phyloP scores from a whole-genome alignment of 306 rosid species.

The Luffa acutangula region DNA sequence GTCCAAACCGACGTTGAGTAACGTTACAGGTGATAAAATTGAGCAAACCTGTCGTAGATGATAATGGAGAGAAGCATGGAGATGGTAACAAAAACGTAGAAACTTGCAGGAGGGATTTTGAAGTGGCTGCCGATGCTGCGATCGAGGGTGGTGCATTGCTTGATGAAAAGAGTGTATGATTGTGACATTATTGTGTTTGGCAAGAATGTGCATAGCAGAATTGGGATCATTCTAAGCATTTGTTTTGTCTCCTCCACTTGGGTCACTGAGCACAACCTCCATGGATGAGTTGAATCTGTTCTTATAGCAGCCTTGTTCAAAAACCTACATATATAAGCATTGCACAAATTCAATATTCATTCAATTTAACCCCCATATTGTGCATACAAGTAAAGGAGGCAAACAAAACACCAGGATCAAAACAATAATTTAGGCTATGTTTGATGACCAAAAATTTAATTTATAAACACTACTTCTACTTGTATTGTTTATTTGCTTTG shows the following conservation, averaged over 20 bases:
- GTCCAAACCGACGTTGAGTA: neutral
- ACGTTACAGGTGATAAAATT: neutral
- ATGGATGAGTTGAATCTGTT: constrained; percentile 22
- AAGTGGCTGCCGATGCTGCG: constrained; percentile 44
- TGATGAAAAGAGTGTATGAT: constrained; percentile 58
- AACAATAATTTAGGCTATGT: too few relatives aligned
- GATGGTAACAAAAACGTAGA: constrained; percentile 48
- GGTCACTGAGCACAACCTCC: constrained; percentile 53
- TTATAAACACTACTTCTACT: too few relatives aligned
- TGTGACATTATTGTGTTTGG: constrained; percentile 76
- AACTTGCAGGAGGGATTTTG: constrained; percentile 73
- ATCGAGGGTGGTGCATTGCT: constrained; percentile 80
- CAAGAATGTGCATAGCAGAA: constrained; percentile 49
- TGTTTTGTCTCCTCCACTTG: constrained; percentile 89
- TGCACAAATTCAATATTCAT: too few relatives aligned
- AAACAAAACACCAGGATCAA: too few relatives aligned
- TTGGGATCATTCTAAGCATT: constrained; percentile 56
- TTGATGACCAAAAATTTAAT: too few relatives aligned
- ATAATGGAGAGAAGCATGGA: constrained; percentile 62
- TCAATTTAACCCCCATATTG: too few relatives aligned
- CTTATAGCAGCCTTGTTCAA: constrained; percentile 34
- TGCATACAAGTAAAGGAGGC: too few relatives aligned
- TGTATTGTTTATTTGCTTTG: too few relatives aligned
- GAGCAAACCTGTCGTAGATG: constrained; percentile 40
- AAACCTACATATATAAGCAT: constrained; percentile 13